Evolutionary conservation across 768 basidiomycete genomes (phyloP), one percentile per base, ranked within the genome.

Genomic region (Rickenella mellea): DNA sequence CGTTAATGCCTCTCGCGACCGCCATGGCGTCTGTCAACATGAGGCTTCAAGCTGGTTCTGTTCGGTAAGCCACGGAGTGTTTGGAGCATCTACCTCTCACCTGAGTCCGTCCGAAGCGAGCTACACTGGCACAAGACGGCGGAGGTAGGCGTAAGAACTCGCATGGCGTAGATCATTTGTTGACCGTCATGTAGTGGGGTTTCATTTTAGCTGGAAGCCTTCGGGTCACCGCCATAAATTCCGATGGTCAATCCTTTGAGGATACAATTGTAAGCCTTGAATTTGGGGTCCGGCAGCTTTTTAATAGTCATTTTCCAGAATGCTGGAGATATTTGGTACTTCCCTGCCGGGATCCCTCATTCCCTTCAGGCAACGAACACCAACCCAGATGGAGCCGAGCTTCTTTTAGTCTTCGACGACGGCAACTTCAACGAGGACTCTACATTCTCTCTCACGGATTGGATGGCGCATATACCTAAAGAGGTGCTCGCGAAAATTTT

Each of bases 401-500:
- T 77, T 51, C 49, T 76, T 27, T 54, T 77, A 51, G 73, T 76
- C 17, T 76, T 76, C 49, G 66, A 71, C 51, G 58, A 64, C 43
- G 76, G 75, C 1, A 59, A 51, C 12, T 76, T 76, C 55, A 67
- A 63, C 53, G 74, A 76, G 51, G 71, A 74, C 48, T 57, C 61
- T 2, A 76, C 75, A 3, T 74, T 76, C 57, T 53, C 72, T 68
- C 51, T 75, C 40, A 74, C 74, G 2, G 75, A 78, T 51, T 77
- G 74, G 71, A 49, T 75, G 12, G 54, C 70, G 2, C 76, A 76
- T 40, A 61, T 69, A 33, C 74, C 75, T n/a, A 67, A 64, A 15
- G 74, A 73, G 61, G 73, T 74, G 2, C 62, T 76, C 36, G 65
- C 69, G 26, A 76, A 74, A 58, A 76, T 74, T 46, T 73, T 74